Percentiles rank a stretch among this genome's conserved stretches.
These are phyloP conservation scores for Fusarium mundagurra DNA, from an alignment of 2,329 filamentous ascomycete species.

Conservation along the genomic window DNA sequence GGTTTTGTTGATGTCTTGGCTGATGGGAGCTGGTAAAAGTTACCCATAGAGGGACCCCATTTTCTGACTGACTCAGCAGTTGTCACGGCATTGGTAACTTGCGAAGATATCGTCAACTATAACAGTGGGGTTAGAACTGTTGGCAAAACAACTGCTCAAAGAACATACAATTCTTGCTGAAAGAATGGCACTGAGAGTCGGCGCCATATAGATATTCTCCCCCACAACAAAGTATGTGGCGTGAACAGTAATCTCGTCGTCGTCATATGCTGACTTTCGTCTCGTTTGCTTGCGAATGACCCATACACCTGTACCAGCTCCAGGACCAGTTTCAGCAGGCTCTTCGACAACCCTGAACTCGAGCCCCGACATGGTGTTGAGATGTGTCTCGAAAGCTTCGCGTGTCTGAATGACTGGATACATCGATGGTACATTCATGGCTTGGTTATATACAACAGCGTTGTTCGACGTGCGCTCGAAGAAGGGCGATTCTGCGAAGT, in stretches of 20 bases:
- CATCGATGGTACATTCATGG: constrained; percentile 69
- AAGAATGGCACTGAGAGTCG: constrained; percentile 68
- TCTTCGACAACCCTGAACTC: constrained; percentile 75
- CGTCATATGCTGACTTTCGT: constrained; percentile 62
- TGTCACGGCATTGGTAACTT: constrained; percentile 63
- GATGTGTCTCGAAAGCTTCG: constrained; percentile 69
- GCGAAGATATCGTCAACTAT: constrained; percentile 64
- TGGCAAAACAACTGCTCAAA: neutral
- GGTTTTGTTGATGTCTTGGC: constrained; percentile 39
- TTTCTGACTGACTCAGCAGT: constrained; percentile 60
- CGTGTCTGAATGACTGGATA: constrained; percentile 66
- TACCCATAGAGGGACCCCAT: constrained; percentile 65
- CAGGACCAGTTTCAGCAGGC: constrained; percentile 69
- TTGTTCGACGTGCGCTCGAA: constrained; percentile 76
- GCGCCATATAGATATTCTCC: constrained; percentile 74
- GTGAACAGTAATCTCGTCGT: constrained; percentile 69
- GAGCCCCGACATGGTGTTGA: constrained; percentile 72
- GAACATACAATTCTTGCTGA: constrained; percentile 64
- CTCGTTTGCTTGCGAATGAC: constrained; percentile 75
- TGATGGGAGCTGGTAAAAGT: constrained; percentile 58
- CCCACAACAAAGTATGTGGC: constrained; percentile 72
- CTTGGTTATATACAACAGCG: constrained; percentile 69
- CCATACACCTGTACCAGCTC: constrained; percentile 75
- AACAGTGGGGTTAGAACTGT: constrained; percentile 10
- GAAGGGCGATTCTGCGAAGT: constrained; percentile 74